Evolutionary conservation across 805 yeast genomes (phyloP).

Genomic region (Nakazawaea molendinolei): DNA sequence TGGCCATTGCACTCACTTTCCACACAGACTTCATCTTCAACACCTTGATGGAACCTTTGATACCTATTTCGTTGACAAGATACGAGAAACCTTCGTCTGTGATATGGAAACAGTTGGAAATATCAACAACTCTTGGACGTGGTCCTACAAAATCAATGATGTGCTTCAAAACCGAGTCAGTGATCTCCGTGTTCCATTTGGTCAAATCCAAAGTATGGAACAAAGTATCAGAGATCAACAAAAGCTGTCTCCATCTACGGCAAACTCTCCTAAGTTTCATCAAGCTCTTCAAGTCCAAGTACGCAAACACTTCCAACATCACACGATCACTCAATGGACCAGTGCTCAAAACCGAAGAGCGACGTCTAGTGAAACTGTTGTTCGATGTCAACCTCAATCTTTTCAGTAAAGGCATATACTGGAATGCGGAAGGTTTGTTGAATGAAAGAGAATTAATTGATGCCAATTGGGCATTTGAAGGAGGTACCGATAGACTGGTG

Average conservation of each 20-base stretch:
- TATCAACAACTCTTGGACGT: constrained; percentile 52
- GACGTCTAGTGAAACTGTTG: constrained; percentile 36
- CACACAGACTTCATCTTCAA: constrained; percentile 64
- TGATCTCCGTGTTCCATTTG: constrained; percentile 54
- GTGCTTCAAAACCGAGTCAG: constrained; percentile 48
- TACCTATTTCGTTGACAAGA: constrained; percentile 65
- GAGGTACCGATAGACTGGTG: constrained; percentile 24
- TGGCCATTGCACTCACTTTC: constrained; percentile 77
- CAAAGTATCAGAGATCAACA: constrained; percentile 49
- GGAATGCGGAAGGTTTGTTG: constrained; percentile 30
- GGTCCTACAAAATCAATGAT: constrained; percentile 69
- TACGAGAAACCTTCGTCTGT: constrained; percentile 72
- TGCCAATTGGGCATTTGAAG: constrained; percentile 31
- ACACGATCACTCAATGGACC: constrained; percentile 60
- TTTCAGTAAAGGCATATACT: constrained; percentile 48
- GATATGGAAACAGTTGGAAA: constrained; percentile 70
- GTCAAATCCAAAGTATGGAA: constrained; percentile 48
- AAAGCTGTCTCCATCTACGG: constrained; percentile 61
- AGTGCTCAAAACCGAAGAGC: constrained; percentile 50
- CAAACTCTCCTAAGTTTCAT: constrained; percentile 56
- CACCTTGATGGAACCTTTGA: constrained; percentile 47
- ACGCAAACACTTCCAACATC: constrained; percentile 45
- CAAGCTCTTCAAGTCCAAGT: constrained; percentile 47
- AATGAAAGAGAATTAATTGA: constrained; percentile 28
- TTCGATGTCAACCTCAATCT: constrained; percentile 42